phyloP scores from a whole-genome alignment of 2,329 filamentous ascomycete species.

The Colletotrichum orchidophilum region DNA sequence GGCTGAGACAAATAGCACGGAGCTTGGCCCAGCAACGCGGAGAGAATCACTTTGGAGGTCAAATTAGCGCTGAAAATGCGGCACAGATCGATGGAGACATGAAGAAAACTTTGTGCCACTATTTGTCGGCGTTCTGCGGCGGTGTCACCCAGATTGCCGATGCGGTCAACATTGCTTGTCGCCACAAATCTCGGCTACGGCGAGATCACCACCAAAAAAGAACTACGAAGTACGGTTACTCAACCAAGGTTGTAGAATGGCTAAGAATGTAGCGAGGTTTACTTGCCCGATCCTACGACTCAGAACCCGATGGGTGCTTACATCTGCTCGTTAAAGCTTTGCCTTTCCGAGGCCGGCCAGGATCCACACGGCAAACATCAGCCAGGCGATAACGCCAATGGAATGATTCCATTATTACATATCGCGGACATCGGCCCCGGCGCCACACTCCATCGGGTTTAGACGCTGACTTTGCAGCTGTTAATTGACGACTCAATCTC shows the following conservation, averaged over 20 bases:
- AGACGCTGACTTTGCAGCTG: neutral
- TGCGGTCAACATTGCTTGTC: neutral
- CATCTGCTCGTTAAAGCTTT: neutral
- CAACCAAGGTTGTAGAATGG: too few relatives aligned
- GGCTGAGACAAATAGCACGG: neutral
- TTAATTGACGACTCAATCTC: neutral
- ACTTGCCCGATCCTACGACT: neutral
- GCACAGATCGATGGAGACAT: neutral
- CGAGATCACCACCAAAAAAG: neutral
- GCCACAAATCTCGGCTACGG: neutral
- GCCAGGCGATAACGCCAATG: neutral
- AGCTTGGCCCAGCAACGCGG: slow-evolving; percentile 2
- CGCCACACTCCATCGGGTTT: neutral
- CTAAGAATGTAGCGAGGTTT: too few relatives aligned
- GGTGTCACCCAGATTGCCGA: neutral
- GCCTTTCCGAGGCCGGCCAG: neutral
- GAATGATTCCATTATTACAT: slow-evolving; percentile 21
- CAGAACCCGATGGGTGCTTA: neutral
- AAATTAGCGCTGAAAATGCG: neutral
- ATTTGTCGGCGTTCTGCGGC: neutral
- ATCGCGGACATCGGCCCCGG: neutral
- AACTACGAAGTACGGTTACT: neutral
- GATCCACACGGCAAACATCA: neutral
- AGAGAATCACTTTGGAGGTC: neutral
- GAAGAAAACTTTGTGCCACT: neutral